Conservation (phyloP, 129 eudicot genomes). For the Pittosporum tobira region DNA sequence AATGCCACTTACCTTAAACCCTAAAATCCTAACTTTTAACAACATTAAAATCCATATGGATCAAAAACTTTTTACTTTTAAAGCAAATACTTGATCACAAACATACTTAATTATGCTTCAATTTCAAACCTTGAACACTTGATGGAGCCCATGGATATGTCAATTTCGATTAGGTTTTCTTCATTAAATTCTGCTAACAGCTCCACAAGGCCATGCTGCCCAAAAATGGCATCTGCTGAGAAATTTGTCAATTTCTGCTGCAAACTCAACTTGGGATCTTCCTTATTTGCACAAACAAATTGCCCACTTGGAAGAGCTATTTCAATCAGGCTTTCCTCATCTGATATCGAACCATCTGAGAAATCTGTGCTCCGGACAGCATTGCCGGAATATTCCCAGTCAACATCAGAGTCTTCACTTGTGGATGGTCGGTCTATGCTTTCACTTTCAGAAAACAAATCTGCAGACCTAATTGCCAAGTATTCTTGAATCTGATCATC, state of each 20-base stretch:
- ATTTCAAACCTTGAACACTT: slow-evolving; percentile 68
- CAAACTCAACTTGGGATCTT: slow-evolving; percentile 14
- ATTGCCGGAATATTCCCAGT: slow-evolving; percentile 34
- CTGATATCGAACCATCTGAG: slow-evolving; percentile 83
- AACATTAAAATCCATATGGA: slow-evolving; percentile 33
- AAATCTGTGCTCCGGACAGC: slow-evolving; percentile 21
- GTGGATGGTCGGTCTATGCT: slow-evolving; percentile 36
- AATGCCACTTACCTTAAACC: background rate
- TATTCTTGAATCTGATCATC: slow-evolving; percentile 6
- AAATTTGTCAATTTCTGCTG: slow-evolving; percentile 21
- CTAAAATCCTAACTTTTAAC: background rate
- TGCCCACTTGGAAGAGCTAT: slow-evolving; percentile 63
- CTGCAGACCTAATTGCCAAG: slow-evolving; percentile 29
- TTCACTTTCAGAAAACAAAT: slow-evolving; percentile 49
- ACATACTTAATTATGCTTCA: slow-evolving; percentile 33
- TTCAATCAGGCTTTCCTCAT: slow-evolving; percentile 82
- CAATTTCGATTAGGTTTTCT: slow-evolving; percentile 90
- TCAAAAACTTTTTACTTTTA: slow-evolving; percentile 22
- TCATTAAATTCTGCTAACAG: slow-evolving; percentile 37
- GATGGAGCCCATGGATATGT: slow-evolving; percentile 79
- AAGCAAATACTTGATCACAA: slow-evolving; percentile 11
- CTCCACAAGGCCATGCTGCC: slow-evolving; percentile 28
- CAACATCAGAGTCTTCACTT: slow-evolving; percentile 56
- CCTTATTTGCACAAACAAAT: slow-evolving; percentile 20
- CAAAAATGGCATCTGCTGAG: slow-evolving; percentile 31